Base-by-base conservation (phyloP, 176 grass and related monocot genomes). In the Alloteropsis semialata region DNA sequence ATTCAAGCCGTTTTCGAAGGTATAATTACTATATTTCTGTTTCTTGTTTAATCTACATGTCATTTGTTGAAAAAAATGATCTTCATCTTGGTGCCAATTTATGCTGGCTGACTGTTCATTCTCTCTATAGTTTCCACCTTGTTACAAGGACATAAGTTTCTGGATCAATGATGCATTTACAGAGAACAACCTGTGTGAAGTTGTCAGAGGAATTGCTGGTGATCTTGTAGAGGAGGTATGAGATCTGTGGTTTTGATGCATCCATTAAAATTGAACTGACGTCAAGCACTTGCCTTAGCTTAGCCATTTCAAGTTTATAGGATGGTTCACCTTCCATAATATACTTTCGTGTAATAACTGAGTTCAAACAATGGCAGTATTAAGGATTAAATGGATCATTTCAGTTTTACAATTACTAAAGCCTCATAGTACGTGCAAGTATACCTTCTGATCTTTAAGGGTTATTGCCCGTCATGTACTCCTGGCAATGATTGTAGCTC, bases 91-190 rank as follows among this genome's bases (percentile, higher is more conserved):
- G n/a, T 55, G 2, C 39, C 16, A 10, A 5, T 29, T 42, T 46
- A 25, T 11, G 14, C 29, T 61, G 9, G 24, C 65, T 86, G 30
- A 45, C n/a, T 46, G 18, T 77, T 60, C 57, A 65, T 64, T 29
- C 51, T 72, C 88, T 85, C 11, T 89, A 69, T 68, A 98, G 96
- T 98, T 86, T 90, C 96, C 96, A 90, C 96, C 96, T 59, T 98
- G 96, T 87, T 98, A 92, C 82, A 98, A 96, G 84, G 93, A 98
- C 87, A 90, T 98, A 85, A 98, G 96, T 93, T 98, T 96, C 76
- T 98, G 96, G 96, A 93, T 98, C 82, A 98, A 81, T 30, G 91
- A 89, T 83, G 76, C 60, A 78, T 96, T 98, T 79, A 98, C 96
- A 1, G 96, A 98, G 87, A 98, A 98, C 37, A 98, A 98, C 86